Base-by-base conservation (phyloP, 441 rosid species). In the Adansonia gregorii region DNA sequence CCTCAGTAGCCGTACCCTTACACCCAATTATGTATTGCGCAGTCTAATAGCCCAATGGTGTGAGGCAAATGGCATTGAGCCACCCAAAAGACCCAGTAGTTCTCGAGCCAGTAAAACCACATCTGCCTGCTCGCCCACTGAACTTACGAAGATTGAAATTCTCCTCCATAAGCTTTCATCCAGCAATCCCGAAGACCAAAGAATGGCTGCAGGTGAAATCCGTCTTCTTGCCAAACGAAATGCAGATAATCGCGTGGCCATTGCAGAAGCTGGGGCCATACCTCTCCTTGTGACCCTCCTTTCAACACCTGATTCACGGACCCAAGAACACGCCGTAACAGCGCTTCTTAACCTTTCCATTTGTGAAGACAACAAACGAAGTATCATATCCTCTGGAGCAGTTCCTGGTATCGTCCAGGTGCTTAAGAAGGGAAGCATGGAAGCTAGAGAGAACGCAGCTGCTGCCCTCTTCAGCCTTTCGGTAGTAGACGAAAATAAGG, bases 11-110 rank as follows among this genome's bases (percentile, higher is more conserved):
- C 83, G 86, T 67, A 85, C 87, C 39, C 86, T 92, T 68, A 95
- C 99, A 1, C 95, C 98, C 8, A 95, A 95, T 83, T 95, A 88
- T 77, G 98, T 89, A 67, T 87, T 95, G 51, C 97, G 97, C 49
- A 95, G 97, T 83, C 95, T 95, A 72, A 95, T 95, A 83, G 93
- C 96, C 52, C 97, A 94, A 76, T 95, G 99, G 99, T 93, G 99
- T 17, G 99, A 92, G 79, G 86, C 91, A 72, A 92, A 95, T 73
- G 95, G 92, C 74, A 88, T 93, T 6, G 95, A 95, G 83, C 91
- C 97, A 72, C 98, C 98, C 22, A 90, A 92, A 85, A 87, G 95
- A 46, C 91, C 93, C 20, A 88, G 94, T 80, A 89, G 87, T 79
- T 86, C 91, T 27, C 88, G 86, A 81, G 87, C 95, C 24, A 84